phyloP scores from a whole-genome alignment of 129 eudicot species.

The Ambrosia trifida region DNA sequence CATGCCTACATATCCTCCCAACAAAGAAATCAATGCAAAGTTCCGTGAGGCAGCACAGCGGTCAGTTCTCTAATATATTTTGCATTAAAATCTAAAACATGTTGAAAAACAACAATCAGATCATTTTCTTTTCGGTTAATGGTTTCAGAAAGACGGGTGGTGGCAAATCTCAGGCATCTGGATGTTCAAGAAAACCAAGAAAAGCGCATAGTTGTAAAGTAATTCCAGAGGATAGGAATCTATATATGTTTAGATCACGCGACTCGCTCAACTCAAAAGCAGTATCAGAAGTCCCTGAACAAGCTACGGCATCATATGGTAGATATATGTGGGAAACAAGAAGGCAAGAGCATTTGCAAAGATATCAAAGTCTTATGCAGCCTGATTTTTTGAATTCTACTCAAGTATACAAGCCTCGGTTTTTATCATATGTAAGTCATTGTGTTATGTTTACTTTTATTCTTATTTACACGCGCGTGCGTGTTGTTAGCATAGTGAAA shows the following conservation, averaged over 20 bases:
- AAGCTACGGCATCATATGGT: constrained; percentile 40
- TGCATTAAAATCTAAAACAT: background rate
- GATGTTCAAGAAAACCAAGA: constrained; percentile 48
- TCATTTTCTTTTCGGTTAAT: background rate
- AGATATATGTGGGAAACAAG: constrained; percentile 50
- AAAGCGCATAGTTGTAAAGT: constrained; percentile 29
- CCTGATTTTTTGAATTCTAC: constrained; percentile 41
- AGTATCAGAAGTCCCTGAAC: constrained; percentile 47
- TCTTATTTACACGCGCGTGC: no score
- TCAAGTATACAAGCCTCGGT: constrained; percentile 34
- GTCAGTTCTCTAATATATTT: constrained; percentile 33
- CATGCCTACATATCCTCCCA: constrained; percentile 78
- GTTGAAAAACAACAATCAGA: background rate
- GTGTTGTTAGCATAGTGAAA: no score
- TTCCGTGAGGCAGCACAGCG: constrained; percentile 60
- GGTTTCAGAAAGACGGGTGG: constrained; percentile 54
- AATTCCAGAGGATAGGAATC: constrained; percentile 33
- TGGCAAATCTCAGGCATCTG: constrained; percentile 32
- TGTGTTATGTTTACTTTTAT: background rate
- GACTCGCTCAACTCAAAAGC: constrained; percentile 22
- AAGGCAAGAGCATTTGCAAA: constrained; percentile 19
- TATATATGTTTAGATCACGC: constrained; percentile 16
- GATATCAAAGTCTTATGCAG: constrained; percentile 15
- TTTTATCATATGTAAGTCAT: constrained; percentile 47
- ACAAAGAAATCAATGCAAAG: constrained; percentile 83